Percentiles rank a stretch among this genome's conserved stretches.
These are phyloP conservation scores for Pouteria glomerata DNA, from an alignment of 148 eudicot genomes.

Conservation along the genomic window DNA sequence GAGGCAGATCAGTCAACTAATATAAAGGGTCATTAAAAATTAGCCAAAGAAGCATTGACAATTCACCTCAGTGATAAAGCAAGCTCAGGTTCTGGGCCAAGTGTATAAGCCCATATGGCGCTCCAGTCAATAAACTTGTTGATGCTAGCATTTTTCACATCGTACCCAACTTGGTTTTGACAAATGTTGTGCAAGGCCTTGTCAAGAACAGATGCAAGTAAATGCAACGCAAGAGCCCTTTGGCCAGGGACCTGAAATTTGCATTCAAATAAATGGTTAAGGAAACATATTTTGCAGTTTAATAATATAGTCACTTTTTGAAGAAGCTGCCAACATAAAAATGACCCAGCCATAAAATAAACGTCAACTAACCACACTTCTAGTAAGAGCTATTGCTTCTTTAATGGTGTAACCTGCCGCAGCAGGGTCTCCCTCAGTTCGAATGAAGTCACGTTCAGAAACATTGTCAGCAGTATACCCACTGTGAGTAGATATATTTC, in stretches of 20 bases:
- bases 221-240: slow-evolving; percentile 77
- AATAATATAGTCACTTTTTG: background rate
- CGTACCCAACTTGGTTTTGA: slow-evolving; percentile 32
- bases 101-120: slow-evolving; percentile 91
- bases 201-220: slow-evolving; percentile 62
- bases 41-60: background rate
- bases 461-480: slow-evolving; percentile 58
- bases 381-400: slow-evolving; percentile 79
- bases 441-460: slow-evolving; percentile 74
- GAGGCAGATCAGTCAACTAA: background rate
- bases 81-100: slow-evolving; percentile 98
- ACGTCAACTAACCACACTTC: slow-evolving; percentile 77
- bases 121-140: slow-evolving; percentile 56
- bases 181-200: slow-evolving; percentile 47
- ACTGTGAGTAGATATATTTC: slow-evolving; percentile 22
- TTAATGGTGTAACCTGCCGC: slow-evolving; percentile 91
- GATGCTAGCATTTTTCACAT: slow-evolving; percentile 14
- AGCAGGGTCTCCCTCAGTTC: slow-evolving; percentile 97
- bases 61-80: slow-evolving; percentile 74
- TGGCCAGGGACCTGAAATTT: slow-evolving; percentile 76
- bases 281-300: background rate
- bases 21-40: background rate
- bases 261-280: slow-evolving; percentile 12
- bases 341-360: slow-evolving; percentile 1
- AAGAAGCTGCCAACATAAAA: background rate